Base-by-base conservation (phyloP, 2,329 filamentous ascomycete species). In the Pseudogymnoascus sp. region DNA sequence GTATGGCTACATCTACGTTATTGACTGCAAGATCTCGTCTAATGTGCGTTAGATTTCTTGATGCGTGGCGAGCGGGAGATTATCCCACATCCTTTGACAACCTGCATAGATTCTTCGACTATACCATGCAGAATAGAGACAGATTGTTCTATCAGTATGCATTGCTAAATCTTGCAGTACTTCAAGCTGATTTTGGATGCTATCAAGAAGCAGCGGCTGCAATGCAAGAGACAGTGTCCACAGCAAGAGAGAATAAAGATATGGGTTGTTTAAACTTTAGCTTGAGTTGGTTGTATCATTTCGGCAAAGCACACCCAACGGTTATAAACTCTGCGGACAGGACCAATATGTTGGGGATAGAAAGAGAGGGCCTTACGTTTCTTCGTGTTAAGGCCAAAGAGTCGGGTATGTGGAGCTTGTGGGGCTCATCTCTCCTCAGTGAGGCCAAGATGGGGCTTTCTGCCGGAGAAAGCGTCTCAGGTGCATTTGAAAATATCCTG, bases 131-230 rank as follows among this genome's bases (percentile, higher is more conserved):
- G 70, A 89, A 87, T 68, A 81, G 87, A 65, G 90, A 96, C 70
- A 87, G 90, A 23, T 84, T 89, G 4, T 93, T 93, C 70, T 97
- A 99, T 71, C 95, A 97, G 73, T 96, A 97, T 73, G 95, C 95
- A 0, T 78, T 97, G 13, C 87, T 99, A 72, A 97, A 97, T 72
- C 83, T 97, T 64, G 93, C 93, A 3, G 91, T 97, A 35, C 82
- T 97, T 4, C 93, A 99, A 72, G 91, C 93, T 15, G 95, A 97
- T 74, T 97, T 97, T 78, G 93, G 93, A 57, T 96, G 91, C 72
- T 88, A 92, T 74, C 84, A 86, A 42, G 93, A 97, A 76, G 93
- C 93, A 5, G 83, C 97, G n/a, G 85, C 91, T 10, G 90, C 93
- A 11, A 96, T 99, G 87, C 87, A 96, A 47, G 95, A 97, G 74